phyloP scores from a whole-genome alignment of 164 flowering plant species.

The Chloranthus sessilifolius region DNA sequence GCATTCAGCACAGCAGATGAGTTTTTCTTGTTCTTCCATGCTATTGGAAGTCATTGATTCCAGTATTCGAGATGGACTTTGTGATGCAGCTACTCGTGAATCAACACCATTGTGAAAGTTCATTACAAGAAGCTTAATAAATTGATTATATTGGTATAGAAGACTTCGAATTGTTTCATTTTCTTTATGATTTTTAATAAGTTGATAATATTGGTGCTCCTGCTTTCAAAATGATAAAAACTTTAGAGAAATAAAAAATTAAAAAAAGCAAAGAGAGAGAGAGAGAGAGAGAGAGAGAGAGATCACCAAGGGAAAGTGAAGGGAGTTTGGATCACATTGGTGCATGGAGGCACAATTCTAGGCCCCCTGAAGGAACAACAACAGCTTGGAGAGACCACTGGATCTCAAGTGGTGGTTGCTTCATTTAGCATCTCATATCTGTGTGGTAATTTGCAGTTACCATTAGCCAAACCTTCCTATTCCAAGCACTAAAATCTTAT shows the following conservation, averaged over 20 bases:
- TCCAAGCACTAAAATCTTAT: slow-evolving; percentile 27
- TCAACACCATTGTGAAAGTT: slow-evolving; percentile 56
- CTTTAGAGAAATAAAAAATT: too few relatives aligned
- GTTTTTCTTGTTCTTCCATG: slow-evolving; percentile 48
- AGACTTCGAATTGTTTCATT: too few relatives aligned
- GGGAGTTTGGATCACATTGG: slow-evolving; percentile 54
- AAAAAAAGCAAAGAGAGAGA: too few relatives aligned
- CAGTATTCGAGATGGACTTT: slow-evolving; percentile 24
- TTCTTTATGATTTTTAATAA: too few relatives aligned
- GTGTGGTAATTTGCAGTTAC: slow-evolving; percentile 69
- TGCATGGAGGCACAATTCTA: slow-evolving; percentile 70
- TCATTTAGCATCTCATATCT: slow-evolving; percentile 65
- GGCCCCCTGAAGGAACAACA: slow-evolving; percentile 69
- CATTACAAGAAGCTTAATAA: slow-evolving; percentile 14
- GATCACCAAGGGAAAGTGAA: slow-evolving; percentile 1
- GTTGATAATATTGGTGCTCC: too few relatives aligned
- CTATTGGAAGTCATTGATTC: slow-evolving; percentile 32
- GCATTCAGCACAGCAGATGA: slow-evolving; percentile 70
- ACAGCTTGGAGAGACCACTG: slow-evolving; percentile 85
- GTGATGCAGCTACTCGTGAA: slow-evolving; percentile 31
- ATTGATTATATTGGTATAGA: too few relatives aligned
- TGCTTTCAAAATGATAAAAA: too few relatives aligned
- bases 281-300: too few relatives aligned
- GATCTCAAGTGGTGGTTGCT: slow-evolving; percentile 63
- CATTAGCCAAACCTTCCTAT: slow-evolving; percentile 58